phyloP scores from a whole-genome alignment of 2,329 filamentous ascomycete genomes.

The Paracorniculantispora psalliotae region DNA sequence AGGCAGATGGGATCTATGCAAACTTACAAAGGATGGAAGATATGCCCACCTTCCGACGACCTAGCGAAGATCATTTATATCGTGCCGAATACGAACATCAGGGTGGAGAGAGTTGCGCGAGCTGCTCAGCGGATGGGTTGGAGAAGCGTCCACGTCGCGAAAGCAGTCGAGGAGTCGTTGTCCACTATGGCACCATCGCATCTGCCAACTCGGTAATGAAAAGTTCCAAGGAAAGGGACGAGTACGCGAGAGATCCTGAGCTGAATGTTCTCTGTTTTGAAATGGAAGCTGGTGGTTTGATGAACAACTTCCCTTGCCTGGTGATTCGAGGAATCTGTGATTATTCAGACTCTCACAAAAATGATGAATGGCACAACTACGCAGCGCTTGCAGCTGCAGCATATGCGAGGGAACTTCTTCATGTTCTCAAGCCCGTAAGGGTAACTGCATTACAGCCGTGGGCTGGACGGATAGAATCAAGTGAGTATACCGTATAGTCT shows the following conservation, averaged over 20 bases:
- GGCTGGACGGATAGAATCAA: background rate
- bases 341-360: conserved; percentile 35
- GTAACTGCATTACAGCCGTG: background rate
- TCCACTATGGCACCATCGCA: conserved; percentile 12
- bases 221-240: background rate
- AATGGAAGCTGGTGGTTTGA: conserved; percentile 24
- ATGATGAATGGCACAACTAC: conserved; percentile 30
- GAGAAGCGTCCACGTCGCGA: background rate
- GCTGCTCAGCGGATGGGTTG: background rate
- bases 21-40: background rate
- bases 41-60: background rate
- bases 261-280: conserved; percentile 18
- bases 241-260: background rate
- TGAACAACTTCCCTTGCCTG: conserved; percentile 24
- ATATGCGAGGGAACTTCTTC: conserved; percentile 13
- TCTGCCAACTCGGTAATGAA: conserved; percentile 2
- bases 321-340: conserved; percentile 32
- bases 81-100: background rate
- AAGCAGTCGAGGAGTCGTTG: background rate
- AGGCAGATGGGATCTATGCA: background rate
- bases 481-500: background rate
- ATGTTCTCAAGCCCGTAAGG: background rate
- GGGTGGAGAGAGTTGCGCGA: background rate
- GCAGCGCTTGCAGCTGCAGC: conserved; percentile 29
- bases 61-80: background rate